Evolutionary conservation across 2,329 filamentous ascomycete genomes (phyloP).

Genomic region (Penicillium rolfsii): DNA sequence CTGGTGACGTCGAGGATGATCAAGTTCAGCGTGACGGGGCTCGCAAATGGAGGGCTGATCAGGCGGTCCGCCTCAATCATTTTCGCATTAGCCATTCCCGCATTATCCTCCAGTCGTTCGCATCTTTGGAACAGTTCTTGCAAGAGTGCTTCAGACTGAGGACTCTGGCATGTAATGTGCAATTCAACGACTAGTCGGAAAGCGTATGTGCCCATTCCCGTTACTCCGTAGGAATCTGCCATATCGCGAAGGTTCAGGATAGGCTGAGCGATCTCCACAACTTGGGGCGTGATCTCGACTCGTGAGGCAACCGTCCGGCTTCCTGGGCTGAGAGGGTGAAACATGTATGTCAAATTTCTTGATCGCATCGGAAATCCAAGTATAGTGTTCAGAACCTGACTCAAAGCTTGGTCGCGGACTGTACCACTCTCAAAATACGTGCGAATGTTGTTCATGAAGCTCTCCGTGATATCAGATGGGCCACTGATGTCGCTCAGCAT

Average conservation of each 20-base stretch:
- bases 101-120: slow-evolving; percentile 18
- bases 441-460: slow-evolving; percentile 18
- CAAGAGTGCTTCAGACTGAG: slow-evolving; percentile 10
- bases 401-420: slow-evolving; percentile 15
- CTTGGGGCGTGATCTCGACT: neutral
- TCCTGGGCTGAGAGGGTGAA: slow-evolving; percentile 18
- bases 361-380: slow-evolving; percentile 5
- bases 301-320: neutral
- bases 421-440: slow-evolving; percentile 13
- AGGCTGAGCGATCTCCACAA: neutral
- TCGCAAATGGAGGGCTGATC: slow-evolving; percentile 27
- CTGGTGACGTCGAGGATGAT: slow-evolving; percentile 16
- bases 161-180: slow-evolving; percentile 20
- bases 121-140: slow-evolving; percentile 16
- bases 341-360: slow-evolving; percentile 10
- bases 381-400: slow-evolving; percentile 10
- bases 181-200: slow-evolving; percentile 23
- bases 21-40: slow-evolving; percentile 28
- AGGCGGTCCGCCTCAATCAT: slow-evolving; percentile 28
- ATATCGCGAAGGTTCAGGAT: slow-evolving; percentile 14
- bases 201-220: slow-evolving; percentile 15
- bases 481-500: slow-evolving; percentile 24
- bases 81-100: slow-evolving; percentile 27
- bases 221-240: slow-evolving; percentile 12
- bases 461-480: slow-evolving; percentile 12